Base-by-base conservation (phyloP, 164 flowering plant genomes). In the Chimonanthus praecox region DNA sequence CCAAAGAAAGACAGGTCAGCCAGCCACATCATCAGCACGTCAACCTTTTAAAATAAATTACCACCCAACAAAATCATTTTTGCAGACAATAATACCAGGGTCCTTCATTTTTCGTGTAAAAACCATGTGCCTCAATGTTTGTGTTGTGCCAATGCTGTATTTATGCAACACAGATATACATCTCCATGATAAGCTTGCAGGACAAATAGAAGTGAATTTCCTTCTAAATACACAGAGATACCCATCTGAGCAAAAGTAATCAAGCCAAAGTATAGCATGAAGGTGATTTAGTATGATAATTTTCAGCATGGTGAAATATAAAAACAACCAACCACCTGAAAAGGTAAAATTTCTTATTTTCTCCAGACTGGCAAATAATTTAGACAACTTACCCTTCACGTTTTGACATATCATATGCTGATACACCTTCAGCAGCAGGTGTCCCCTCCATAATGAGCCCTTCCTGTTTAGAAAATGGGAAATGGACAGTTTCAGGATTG, bases 341-440 rank as follows among this genome's bases (percentile, higher is more conserved):
- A 18, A 68, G 51, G 50, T 4, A 47, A 48, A 68, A 68, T 13
- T n/a, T n/a, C 0, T 54, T n/a, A 13, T 54, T 54, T 54, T 54
- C 5, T 54, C 15, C 11, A 3, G 60, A 54, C 16, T n/a, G 4
- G n/a, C 16, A 54, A 33, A 11, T n/a, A 66, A 70, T 21, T 67
- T 62, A 1, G 33, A 33, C 33, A 33, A 84, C 94, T 88, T 85
- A 92, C 99, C 4, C 65, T 81, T 88, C 80, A 13, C 98, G 94
- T 81, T 92, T 96, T 54, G 77, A 68, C 95, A 96, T 87, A 78
- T 96, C 99, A 81, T 79, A 82, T 18, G 84, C 83, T 46, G 98
- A 96, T 83, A 96, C 97, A 78, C 95, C 98, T 80, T 85, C 88
- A 63, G 99, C 94, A 80, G 98, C 99, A 67, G 94, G 91, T 71